Base-by-base conservation (phyloP, 768 basidiomycete genomes). In the Boletus sp. region DNA sequence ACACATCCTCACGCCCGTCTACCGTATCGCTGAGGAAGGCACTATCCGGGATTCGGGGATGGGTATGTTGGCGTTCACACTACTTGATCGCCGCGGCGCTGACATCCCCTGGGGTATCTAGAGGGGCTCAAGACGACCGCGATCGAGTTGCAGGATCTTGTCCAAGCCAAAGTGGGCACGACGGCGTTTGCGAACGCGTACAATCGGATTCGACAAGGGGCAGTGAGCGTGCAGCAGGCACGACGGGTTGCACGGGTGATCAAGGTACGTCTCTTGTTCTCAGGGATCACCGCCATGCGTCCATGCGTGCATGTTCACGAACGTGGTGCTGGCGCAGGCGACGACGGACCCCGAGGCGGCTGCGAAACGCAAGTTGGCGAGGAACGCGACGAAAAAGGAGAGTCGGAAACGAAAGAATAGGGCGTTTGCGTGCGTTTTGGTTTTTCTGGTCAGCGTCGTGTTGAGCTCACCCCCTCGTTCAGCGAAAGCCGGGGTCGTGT, bases 161-260 rank as follows among this genome's bases (percentile, higher is more conserved):
- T 99, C 4, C 95, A 94, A 69, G 71, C 74, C 46, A 93, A 92
- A 79, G 87, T 98, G 45, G 94, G 95, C 35, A 83, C 85, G n/a
- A 89, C 89, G 9, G 84, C 82, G 63, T 98, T 97, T 71, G 83
- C 94, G 1, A 71, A 72, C 11, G 80, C 81, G 0, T 97, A 97
- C 76, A 93, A 86, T 62, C 81, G 81, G 57, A 88, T 98, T 53
- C 81, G 94, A 39, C 88, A 93, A 67, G 77, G 82, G 32, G 82
- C 83, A 1, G 72, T 87, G 24, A 80, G 78, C 28, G 79, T 91
- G 14, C 81, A 87, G 54, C 80, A 87, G 53, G 91, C 89, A 46
- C 79, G 97, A 32, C 88, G 86, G 67, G 80, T 83, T 0, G 82
- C 80, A 1, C 74, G 81, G 37, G 81, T 81, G 33, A 71, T 79